Percentiles rank a stretch among this genome's conserved stretches.
phyloP scores from a whole-genome alignment of 2,329 filamentous ascomycete species.

The Annulohypoxylon truncatum region DNA sequence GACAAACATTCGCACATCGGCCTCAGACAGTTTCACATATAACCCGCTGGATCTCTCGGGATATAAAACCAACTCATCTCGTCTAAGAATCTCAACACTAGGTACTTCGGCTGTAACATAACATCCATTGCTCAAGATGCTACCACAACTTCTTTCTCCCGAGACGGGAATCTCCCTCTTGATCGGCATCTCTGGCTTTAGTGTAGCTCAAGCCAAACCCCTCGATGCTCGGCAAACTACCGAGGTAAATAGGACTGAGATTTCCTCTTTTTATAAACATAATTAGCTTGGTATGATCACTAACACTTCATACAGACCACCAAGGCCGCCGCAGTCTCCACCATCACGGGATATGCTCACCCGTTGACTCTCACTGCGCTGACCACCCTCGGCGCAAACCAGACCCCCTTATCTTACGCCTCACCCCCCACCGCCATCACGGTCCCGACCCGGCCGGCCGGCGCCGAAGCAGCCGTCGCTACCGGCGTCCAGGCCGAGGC shows the following conservation, averaged over 20 bases:
- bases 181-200: conserved; percentile 7
- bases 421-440: conserved; percentile 44
- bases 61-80: not conserved
- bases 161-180: conserved; percentile 19
- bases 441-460: conserved; percentile 32
- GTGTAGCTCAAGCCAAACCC: conserved; percentile 23
- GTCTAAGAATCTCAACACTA: not conserved
- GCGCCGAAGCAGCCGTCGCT: conserved; percentile 39
- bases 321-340: conserved; percentile 32
- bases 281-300: not conserved
- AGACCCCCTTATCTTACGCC: conserved; percentile 44
- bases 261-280: not conserved
- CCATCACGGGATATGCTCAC: conserved; percentile 47
- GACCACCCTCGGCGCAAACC: conserved; percentile 35
- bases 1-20: not conserved
- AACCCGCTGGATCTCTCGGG: not conserved
- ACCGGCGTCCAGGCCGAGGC: conserved; percentile 4
- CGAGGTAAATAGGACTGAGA: conserved; percentile 18
- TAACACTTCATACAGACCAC: conserved; percentile 29
- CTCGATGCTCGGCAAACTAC: conserved; percentile 22
- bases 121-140: conserved; percentile 10
- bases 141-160: conserved; percentile 3
- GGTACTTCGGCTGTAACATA: conserved; percentile 1
- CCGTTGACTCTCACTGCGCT: conserved; percentile 46
- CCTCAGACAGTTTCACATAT: not conserved